Conservation (phyloP, 805 yeast genomes). For the Metschnikowia borealis region DNA sequence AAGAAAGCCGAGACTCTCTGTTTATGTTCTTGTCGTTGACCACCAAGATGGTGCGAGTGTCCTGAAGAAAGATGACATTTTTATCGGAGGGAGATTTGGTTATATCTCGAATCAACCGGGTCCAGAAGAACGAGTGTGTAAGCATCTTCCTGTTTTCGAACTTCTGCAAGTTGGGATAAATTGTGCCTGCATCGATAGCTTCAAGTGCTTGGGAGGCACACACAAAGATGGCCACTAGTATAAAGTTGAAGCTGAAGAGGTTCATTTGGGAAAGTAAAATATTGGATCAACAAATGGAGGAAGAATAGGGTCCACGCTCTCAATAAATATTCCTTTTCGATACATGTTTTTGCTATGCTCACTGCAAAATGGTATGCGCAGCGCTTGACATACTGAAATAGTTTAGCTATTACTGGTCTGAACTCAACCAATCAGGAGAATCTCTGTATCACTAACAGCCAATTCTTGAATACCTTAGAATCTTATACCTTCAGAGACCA, state of each 20-base stretch:
- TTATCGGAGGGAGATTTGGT: not conserved
- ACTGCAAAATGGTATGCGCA: not conserved
- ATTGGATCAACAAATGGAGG: not conserved
- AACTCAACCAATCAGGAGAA: not conserved
- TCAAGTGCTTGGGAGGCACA: not conserved
- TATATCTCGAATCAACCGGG: constrained; percentile 1
- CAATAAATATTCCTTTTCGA: not conserved
- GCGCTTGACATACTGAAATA: not conserved
- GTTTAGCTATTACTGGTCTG: too few species aligned
- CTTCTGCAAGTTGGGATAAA: constrained; percentile 9
- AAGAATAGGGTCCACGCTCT: not conserved
- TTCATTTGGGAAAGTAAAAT: not conserved
- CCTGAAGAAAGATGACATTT: constrained; percentile 10
- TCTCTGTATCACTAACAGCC: not conserved
- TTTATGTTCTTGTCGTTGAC: constrained; percentile 4
- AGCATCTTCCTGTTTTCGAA: constrained; percentile 8
- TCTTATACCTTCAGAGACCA: too few species aligned
- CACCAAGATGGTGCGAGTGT: constrained; percentile 11
- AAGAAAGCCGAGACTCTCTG: not conserved
- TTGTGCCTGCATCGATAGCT: not conserved
- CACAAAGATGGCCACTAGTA: not conserved
- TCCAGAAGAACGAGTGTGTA: constrained; percentile 12
- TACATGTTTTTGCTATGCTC: not conserved
- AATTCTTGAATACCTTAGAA: too few species aligned
- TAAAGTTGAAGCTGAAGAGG: not conserved